Percentiles rank a stretch among this genome's conserved stretches.
phyloP scores from a whole-genome alignment of 805 yeast genomes.

The Candida morakotiae region DNA sequence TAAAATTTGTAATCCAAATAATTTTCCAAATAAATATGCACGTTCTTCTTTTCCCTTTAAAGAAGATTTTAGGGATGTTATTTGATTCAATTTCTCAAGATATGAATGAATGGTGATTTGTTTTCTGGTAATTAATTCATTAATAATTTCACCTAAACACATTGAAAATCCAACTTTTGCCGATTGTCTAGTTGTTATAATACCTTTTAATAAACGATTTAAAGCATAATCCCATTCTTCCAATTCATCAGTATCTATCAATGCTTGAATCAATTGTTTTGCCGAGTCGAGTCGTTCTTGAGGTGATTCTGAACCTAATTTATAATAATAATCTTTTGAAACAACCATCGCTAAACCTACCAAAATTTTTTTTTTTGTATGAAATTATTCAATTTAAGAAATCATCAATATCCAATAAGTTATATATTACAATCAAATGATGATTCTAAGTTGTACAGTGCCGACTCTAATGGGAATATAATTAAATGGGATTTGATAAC shows the following conservation, averaged over 20 bases:
- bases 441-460: not conserved
- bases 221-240: slow-evolving; percentile 81
- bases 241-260: slow-evolving; percentile 36
- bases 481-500: slow-evolving; percentile 62
- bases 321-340: slow-evolving; percentile 72
- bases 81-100: slow-evolving; percentile 36
- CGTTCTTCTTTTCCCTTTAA: slow-evolving; percentile 82
- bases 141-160: slow-evolving; percentile 70
- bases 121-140: slow-evolving; percentile 28
- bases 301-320: slow-evolving; percentile 71
- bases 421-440: slow-evolving; percentile 8
- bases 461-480: slow-evolving; percentile 42
- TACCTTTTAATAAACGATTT: slow-evolving; percentile 73
- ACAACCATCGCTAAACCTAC: slow-evolving; percentile 27
- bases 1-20: slow-evolving; percentile 79
- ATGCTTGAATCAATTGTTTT: slow-evolving; percentile 56
- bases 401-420: slow-evolving; percentile 16
- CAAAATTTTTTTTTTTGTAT: not conserved
- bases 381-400: slow-evolving; percentile 17
- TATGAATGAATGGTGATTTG: slow-evolving; percentile 29
- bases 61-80: slow-evolving; percentile 26
- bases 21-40: slow-evolving; percentile 71
- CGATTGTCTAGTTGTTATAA: slow-evolving; percentile 75
- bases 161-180: slow-evolving; percentile 87
- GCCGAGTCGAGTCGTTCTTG: slow-evolving; percentile 73